phyloP scores from a whole-genome alignment of 306 rosid genomes.

The Quercus bicolor region DNA sequence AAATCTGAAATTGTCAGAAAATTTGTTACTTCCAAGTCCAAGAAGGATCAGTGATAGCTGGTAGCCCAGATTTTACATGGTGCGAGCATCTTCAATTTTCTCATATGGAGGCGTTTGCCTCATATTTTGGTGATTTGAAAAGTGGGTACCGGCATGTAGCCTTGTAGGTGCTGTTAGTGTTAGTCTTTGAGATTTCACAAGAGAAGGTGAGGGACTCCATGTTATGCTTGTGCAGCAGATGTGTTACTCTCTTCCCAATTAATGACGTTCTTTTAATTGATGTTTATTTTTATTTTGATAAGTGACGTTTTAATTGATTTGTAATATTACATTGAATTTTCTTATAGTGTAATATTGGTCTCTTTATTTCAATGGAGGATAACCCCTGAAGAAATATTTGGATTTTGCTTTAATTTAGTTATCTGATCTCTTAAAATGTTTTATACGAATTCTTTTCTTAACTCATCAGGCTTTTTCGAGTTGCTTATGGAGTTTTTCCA shows the following conservation, averaged over 20 bases:
- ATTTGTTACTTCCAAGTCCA: slow-evolving; percentile 52
- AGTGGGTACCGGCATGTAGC: not conserved
- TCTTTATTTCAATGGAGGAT: not conserved
- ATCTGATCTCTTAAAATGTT: not conserved
- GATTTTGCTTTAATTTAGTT: not conserved
- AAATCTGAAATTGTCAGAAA: slow-evolving; percentile 49
- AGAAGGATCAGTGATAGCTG: slow-evolving; percentile 48
- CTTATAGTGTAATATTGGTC: not conserved
- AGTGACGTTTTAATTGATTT: not conserved
- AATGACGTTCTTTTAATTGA: not conserved
- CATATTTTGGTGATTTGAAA: not conserved
- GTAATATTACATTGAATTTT: not conserved
- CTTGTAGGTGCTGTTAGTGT: not conserved
- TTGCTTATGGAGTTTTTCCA: too few species aligned
- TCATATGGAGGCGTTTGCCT: not conserved
- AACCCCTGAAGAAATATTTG: not conserved
- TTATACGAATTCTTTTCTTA: not conserved
- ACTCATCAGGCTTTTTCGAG: too few species aligned
- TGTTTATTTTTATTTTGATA: too few species aligned
- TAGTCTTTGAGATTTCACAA: not conserved
- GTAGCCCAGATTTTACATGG: slow-evolving; percentile 15
- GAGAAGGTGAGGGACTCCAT: not conserved
- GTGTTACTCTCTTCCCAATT: not conserved
- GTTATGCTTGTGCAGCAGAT: not conserved
- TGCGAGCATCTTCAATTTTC: slow-evolving; percentile 14